phyloP scores from a whole-genome alignment of 148 eudicot species.

The Heliamphora exappendiculata region DNA sequence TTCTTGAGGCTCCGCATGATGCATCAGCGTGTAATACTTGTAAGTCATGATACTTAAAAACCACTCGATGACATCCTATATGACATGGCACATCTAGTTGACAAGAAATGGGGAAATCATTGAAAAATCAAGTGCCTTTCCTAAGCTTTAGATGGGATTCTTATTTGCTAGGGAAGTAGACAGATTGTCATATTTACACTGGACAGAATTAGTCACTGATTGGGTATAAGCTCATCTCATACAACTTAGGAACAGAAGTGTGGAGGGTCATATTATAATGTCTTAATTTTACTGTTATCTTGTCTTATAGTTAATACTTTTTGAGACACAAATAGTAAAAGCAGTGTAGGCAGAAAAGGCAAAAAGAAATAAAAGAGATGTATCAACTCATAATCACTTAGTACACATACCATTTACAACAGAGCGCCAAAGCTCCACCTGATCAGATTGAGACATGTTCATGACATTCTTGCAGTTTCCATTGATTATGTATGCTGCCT shows the following conservation, averaged over 20 bases:
- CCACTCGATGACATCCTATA: not conserved
- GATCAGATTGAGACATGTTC: constrained; percentile 95
- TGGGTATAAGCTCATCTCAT: not conserved
- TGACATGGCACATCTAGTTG: not conserved
- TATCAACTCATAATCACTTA: not conserved
- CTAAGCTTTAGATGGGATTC: not conserved
- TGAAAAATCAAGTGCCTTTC: not conserved
- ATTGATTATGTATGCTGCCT: constrained; percentile 85
- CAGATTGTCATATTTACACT: not conserved
- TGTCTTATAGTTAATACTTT: not conserved
- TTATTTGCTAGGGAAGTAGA: not conserved
- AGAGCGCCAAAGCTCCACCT: constrained; percentile 79
- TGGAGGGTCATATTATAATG: not conserved
- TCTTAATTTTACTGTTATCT: not conserved
- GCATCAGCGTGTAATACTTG: no score
- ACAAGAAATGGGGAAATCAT: not conserved
- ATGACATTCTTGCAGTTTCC: constrained; percentile 93
- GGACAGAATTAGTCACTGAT: not conserved
- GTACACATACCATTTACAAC: constrained; percentile 62
- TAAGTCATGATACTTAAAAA: no score
- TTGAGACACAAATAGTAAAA: not conserved
- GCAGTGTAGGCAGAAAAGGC: not conserved
- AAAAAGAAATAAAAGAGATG: not conserved
- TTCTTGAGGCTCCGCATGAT: no score
- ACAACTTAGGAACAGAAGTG: not conserved